These are phyloP conservation scores for Fusarium sulawesiense DNA, from an alignment of 2,329 filamentous ascomycete species.

Conservation along the genomic window DNA sequence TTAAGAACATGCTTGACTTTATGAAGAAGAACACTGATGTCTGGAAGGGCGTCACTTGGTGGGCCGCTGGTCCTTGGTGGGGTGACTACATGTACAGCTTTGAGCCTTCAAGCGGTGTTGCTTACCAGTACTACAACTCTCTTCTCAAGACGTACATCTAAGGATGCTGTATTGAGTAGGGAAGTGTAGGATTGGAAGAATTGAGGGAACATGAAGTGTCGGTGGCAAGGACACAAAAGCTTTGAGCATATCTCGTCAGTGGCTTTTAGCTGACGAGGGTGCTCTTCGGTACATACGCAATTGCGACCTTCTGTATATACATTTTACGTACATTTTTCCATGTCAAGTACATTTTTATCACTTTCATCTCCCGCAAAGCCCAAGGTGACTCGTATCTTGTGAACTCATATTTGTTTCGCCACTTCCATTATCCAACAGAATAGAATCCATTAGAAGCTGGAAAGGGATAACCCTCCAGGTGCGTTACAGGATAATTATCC, in stretches of 20 bases:
- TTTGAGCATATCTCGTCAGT: background rate
- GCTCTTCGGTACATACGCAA: background rate
- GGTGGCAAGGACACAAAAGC: background rate
- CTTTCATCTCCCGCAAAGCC: fast-evolving
- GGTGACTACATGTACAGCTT: conserved; percentile 61
- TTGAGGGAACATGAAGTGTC: fast-evolving
- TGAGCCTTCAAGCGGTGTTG: conserved; percentile 60
- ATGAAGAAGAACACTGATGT: conserved; percentile 67
- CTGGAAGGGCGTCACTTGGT: conserved; percentile 69
- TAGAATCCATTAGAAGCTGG: too few species aligned
- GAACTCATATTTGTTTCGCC: too few species aligned
- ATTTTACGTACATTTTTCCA: background rate
- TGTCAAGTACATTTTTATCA: background rate
- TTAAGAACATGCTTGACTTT: conserved; percentile 63
- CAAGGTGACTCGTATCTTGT: too few species aligned
- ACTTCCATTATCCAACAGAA: too few species aligned
- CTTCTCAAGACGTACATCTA: conserved; percentile 40
- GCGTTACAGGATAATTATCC: too few species aligned
- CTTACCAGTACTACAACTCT: conserved; percentile 51
- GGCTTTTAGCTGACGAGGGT: fast-evolving
- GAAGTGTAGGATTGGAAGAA: too few species aligned
- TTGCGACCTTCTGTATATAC: background rate
- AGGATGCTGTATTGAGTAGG: background rate
- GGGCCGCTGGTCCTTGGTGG: conserved; percentile 71
- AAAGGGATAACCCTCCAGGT: too few species aligned